Evolutionary conservation across 495 filamentous ascomycete species (phyloP).

Genomic region (Coniosporium apollinis): DNA sequence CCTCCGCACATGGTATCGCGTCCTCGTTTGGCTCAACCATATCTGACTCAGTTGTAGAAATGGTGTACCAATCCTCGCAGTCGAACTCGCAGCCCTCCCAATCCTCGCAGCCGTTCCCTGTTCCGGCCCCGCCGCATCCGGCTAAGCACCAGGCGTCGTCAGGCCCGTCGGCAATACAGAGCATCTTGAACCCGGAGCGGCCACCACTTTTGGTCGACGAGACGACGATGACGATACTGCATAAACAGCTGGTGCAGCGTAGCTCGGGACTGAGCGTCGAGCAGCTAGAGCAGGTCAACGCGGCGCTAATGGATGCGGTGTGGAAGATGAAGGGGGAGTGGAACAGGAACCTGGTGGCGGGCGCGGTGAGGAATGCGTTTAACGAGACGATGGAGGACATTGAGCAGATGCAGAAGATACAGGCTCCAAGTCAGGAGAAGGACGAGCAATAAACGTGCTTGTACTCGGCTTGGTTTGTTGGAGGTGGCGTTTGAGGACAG

Average conservation of each 20-base stretch:
- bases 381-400: constrained; percentile 74
- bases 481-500: no score
- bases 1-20: no score
- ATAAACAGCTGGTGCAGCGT: constrained; percentile 38
- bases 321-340: constrained; percentile 66
- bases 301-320: constrained; percentile 74
- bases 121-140: constrained; percentile 1
- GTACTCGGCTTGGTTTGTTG: no score
- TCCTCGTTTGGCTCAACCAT: no score
- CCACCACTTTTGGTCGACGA: constrained; percentile 35
- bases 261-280: constrained; percentile 75
- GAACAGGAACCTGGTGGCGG: constrained; percentile 58
- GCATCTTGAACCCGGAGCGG: no score
- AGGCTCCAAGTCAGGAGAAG: constrained; percentile 12
- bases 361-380: constrained; percentile 45
- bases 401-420: constrained; percentile 43
- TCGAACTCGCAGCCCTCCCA: constrained; percentile 4
- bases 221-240: constrained; percentile 34
- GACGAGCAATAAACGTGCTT: no score
- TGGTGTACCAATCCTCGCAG: no score
- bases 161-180: no score
- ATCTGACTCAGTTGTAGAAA: no score
- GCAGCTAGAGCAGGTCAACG: constrained; percentile 84
- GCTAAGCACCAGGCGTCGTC: no score
- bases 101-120: constrained; percentile 6